Evolutionary conservation across 257 asterid genomes (phyloP).

Genomic region (Salvia hispanica): DNA sequence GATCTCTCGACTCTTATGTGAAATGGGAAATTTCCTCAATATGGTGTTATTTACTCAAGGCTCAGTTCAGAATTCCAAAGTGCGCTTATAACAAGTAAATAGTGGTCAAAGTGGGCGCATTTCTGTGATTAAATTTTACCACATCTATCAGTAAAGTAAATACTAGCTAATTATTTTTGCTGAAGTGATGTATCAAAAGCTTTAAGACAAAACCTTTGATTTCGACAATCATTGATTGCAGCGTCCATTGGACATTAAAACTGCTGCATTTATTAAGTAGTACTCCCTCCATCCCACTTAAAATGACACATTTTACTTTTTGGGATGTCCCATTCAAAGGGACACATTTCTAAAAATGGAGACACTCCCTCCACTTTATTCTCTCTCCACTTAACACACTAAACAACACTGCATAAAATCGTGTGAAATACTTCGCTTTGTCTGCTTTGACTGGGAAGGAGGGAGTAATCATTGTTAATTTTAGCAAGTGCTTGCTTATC

Average conservation of each 20-base stretch:
- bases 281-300: neutral
- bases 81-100: constrained; percentile 9
- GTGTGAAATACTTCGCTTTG: too few species aligned
- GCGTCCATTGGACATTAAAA: constrained; percentile 8
- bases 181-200: neutral
- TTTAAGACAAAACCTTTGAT: constrained; percentile 9
- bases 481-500: constrained; percentile 13
- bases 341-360: too few species aligned
- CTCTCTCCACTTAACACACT: too few species aligned
- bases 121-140: neutral
- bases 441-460: too few species aligned
- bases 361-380: too few species aligned
- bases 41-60: constrained; percentile 13
- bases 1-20: neutral
- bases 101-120: constrained; percentile 2
- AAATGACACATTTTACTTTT: too few species aligned
- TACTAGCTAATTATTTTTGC: neutral
- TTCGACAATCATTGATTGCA: neutral
- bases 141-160: neutral
- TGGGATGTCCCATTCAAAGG: too few species aligned
- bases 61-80: neutral
- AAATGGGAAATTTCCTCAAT: neutral
- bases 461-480: neutral
- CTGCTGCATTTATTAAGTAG: neutral
- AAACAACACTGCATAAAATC: too few species aligned